Evolutionary conservation across 176 grass and related monocot genomes (phyloP).

Genomic region (Miscanthus lutarioriparius): DNA sequence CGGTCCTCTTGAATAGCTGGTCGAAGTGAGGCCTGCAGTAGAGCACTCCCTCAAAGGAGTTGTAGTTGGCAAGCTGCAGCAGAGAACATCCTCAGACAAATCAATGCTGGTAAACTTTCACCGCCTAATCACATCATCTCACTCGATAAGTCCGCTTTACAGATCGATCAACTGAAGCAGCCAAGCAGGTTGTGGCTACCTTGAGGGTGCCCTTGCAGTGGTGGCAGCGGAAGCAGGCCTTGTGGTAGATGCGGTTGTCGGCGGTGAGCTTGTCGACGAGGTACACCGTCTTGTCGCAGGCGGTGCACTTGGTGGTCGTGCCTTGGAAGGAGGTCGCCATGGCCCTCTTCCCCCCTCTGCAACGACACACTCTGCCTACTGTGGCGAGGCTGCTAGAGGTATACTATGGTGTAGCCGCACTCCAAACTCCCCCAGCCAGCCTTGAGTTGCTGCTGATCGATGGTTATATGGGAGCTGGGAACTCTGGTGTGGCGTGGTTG

Average conservation of each 20-base stretch:
- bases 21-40: conserved; percentile 99
- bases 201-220: conserved; percentile 98
- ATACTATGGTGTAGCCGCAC: not conserved
- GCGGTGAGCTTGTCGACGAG: conserved; percentile 98
- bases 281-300: conserved; percentile 97
- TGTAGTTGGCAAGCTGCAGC: conserved; percentile 85
- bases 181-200: conserved; percentile 25
- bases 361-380: not conserved
- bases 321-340: conserved; percentile 80
- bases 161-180: not conserved
- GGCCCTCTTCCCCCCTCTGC: not conserved
- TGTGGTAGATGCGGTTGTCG: conserved; percentile 96
- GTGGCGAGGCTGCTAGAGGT: not conserved
- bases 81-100: not conserved
- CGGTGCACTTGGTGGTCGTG: conserved; percentile 88
- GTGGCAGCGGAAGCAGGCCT: conserved; percentile 98
- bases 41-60: conserved; percentile 94
- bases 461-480: conserved; percentile 31
- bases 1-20: conserved; percentile 97
- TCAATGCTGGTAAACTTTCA: not conserved
- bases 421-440: not conserved
- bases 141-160: not conserved
- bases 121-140: not conserved
- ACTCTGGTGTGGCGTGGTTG: conserved; percentile 38
- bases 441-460: not conserved